phyloP scores from a whole-genome alignment of 805 yeast genomes.

The Wickerhamomyces canadensis region DNA sequence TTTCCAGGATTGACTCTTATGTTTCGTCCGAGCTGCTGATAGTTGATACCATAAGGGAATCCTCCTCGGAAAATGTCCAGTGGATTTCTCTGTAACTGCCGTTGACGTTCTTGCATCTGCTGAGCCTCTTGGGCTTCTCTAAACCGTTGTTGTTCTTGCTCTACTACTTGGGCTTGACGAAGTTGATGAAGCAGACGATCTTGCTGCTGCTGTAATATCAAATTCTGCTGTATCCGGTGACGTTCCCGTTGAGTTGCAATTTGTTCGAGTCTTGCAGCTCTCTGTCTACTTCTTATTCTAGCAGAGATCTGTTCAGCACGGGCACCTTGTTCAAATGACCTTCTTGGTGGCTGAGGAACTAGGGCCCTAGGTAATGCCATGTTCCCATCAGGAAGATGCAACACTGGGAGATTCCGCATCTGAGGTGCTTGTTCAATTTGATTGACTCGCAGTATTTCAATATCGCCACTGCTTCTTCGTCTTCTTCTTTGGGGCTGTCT shows the following conservation, averaged over 20 bases:
- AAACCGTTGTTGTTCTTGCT: not conserved
- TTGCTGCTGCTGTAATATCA: too few relatives aligned
- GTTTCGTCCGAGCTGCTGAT: too few relatives aligned
- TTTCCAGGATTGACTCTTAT: not conserved
- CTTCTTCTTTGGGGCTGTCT: too few relatives aligned
- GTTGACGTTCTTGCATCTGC: too few relatives aligned
- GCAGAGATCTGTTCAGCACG: too few relatives aligned
- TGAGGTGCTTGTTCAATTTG: not conserved
- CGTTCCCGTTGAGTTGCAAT: too few relatives aligned
- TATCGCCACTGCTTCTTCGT: slow-evolving; percentile 6
- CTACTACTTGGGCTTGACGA: not conserved
- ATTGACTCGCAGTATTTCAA: slow-evolving; percentile 4
- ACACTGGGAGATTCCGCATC: not conserved
- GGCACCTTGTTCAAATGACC: slow-evolving; percentile 5
- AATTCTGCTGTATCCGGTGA: not conserved
- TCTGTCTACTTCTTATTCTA: too few relatives aligned
- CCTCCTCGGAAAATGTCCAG: too few relatives aligned
- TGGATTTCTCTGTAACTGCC: too few relatives aligned
- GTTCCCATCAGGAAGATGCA: slow-evolving; percentile 10
- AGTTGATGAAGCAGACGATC: not conserved
- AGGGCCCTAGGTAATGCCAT: slow-evolving; percentile 1
- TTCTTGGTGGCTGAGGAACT: not conserved
- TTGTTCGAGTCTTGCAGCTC: too few relatives aligned
- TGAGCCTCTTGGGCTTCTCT: not conserved
- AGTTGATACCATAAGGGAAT: too few relatives aligned